Evolutionary conservation across 208 protist genomes (phyloP).

Genomic region (Trypanosoma brucei): DNA sequence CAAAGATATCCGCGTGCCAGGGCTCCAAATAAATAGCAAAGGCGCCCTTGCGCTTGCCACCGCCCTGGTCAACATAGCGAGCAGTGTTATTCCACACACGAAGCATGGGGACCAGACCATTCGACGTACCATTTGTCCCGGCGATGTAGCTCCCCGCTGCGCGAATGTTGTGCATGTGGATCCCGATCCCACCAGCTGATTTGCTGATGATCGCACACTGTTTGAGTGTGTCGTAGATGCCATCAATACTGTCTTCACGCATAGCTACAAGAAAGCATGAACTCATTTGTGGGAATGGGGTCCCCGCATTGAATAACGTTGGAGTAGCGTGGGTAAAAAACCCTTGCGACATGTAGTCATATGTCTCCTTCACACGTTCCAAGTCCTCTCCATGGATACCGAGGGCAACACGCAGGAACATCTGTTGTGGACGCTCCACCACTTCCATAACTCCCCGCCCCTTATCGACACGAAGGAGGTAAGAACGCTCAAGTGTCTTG

Average conservation of each 20-base stretch:
- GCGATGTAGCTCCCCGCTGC: slow-evolving; percentile 95
- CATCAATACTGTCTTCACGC: slow-evolving; percentile 98
- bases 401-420: slow-evolving; percentile 98
- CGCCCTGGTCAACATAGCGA: slow-evolving; percentile 97
- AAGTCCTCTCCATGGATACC: slow-evolving; percentile 96
- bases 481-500: slow-evolving; percentile 98
- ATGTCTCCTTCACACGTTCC: slow-evolving; percentile 93
- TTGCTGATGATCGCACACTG: slow-evolving; percentile 97
- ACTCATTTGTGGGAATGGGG: slow-evolving; percentile 94
- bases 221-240: slow-evolving; percentile 99
- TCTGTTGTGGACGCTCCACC: slow-evolving; percentile 98
- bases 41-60: slow-evolving; percentile 97
- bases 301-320: slow-evolving; percentile 98
- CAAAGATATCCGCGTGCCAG: slow-evolving; percentile 99
- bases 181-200: slow-evolving; percentile 97
- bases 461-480: slow-evolving; percentile 94
- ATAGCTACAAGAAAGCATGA: slow-evolving; percentile 98
- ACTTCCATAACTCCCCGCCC: slow-evolving; percentile 63
- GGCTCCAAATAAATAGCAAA: slow-evolving; percentile 99
- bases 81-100: slow-evolving; percentile 99
- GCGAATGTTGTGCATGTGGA: slow-evolving; percentile 97
- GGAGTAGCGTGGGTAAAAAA: slow-evolving; percentile 98
- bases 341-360: slow-evolving; percentile 92
- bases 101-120: slow-evolving; percentile 99
- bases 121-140: slow-evolving; percentile 96